These are phyloP conservation scores for Myxozyma neglecta DNA, from an alignment of 805 yeast genomes.

Conservation along the genomic window DNA sequence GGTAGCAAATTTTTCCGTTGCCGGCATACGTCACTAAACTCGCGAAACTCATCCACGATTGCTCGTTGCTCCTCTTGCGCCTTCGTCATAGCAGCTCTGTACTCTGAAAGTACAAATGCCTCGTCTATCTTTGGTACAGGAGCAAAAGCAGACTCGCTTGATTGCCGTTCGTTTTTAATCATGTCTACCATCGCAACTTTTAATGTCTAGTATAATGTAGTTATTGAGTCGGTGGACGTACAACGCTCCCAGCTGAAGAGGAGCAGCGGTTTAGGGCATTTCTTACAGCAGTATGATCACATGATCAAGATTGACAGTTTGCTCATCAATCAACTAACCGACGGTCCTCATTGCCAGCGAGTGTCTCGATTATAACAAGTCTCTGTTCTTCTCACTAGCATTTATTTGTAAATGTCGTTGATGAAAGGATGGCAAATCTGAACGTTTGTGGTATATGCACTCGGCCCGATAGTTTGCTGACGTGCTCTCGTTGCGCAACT, in stretches of 20 bases:
- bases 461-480: slow-evolving; percentile 18
- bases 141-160: background rate
- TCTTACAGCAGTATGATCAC: no score
- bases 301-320: no score
- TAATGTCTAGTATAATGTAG: background rate
- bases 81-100: slow-evolving; percentile 13
- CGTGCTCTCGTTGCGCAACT: slow-evolving; percentile 23
- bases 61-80: slow-evolving; percentile 19
- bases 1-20: background rate
- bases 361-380: background rate
- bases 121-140: slow-evolving; percentile 5
- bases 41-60: slow-evolving; percentile 14
- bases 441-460: slow-evolving; percentile 17
- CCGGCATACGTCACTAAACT: slow-evolving; percentile 7
- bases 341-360: no score
- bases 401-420: background rate
- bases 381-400: background rate
- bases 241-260: no score
- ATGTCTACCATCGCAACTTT: background rate
- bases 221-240: no score
- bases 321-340: no score
- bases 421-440: background rate
- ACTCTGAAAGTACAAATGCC: slow-evolving; percentile 7
- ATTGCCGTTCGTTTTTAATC: background rate
- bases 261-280: no score